phyloP scores from a whole-genome alignment of 1,139 yeast genomes.

The Taphrina communis region DNA sequence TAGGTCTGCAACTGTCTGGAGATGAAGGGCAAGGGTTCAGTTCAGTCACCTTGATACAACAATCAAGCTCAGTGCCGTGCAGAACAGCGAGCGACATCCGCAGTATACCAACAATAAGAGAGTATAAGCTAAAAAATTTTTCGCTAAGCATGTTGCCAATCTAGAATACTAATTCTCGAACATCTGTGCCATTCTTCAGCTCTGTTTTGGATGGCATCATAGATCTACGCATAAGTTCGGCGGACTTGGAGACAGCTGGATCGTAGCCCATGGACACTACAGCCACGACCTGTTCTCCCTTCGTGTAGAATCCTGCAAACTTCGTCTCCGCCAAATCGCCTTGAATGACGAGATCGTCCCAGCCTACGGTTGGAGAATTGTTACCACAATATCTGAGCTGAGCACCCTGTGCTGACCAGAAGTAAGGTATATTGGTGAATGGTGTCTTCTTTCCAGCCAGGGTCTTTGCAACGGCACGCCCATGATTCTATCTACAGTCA shows the following conservation, averaged over 20 bases:
- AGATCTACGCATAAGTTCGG: conserved; percentile 41
- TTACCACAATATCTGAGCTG: conserved; percentile 44
- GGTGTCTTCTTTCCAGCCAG: conserved; percentile 40
- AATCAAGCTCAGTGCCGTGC: too few species aligned
- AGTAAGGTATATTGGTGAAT: conserved; percentile 42
- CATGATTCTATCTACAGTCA: conserved; percentile 28
- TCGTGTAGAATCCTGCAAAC: conserved; percentile 42
- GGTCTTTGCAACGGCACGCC: conserved; percentile 42
- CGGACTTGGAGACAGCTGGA: conserved; percentile 42
- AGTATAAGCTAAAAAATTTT: background rate
- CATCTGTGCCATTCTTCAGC: conserved; percentile 41
- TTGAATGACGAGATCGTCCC: conserved; percentile 42
- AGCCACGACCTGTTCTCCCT: conserved; percentile 43
- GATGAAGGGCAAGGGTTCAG: too few species aligned
- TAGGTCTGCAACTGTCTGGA: too few species aligned
- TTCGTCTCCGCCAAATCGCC: conserved; percentile 41
- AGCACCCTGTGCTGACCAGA: conserved; percentile 45
- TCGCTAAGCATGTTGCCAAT: background rate
- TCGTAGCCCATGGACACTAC: conserved; percentile 43
- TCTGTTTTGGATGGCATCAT: conserved; percentile 43
- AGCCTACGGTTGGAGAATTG: conserved; percentile 42
- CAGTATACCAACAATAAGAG: too few species aligned
- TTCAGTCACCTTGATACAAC: too few species aligned
- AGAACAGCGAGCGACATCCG: too few species aligned
- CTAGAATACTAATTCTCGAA: conserved; percentile 30